Conservation (phyloP, 208 protist species). For the Trypanosoma vivax region DNA sequence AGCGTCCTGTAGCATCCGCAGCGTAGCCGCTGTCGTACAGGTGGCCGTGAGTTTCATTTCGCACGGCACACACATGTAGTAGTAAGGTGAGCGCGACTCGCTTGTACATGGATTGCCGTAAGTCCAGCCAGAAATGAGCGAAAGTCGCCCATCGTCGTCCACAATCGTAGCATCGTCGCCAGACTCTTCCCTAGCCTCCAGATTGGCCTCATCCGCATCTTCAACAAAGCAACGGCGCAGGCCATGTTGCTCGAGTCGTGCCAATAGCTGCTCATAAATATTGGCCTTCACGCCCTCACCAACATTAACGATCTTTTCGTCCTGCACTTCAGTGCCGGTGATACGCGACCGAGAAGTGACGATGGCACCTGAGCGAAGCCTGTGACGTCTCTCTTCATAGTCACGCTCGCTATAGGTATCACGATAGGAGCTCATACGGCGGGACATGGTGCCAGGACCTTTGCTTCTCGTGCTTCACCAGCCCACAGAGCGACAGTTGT, state of each 20-base stretch:
- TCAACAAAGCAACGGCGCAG: constrained; percentile 46
- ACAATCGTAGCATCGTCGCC: neutral
- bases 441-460: neutral
- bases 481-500: too few relatives aligned
- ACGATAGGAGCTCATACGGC: neutral
- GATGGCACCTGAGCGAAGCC: constrained; percentile 48
- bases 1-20: constrained; percentile 64
- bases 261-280: constrained; percentile 55
- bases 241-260: constrained; percentile 79
- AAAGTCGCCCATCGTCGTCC: neutral
- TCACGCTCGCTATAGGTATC: neutral
- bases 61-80: constrained; percentile 83
- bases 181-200: neutral
- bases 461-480: neutral
- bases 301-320: constrained; percentile 51
- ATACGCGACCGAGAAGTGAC: constrained; percentile 48
- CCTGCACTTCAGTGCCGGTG: constrained; percentile 15
- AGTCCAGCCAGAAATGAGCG: neutral
- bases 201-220: constrained; percentile 26
- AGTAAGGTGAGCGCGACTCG: constrained; percentile 52
- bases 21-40: constrained; percentile 25
- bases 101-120: too few relatives aligned
- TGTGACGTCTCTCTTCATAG: constrained; percentile 7
- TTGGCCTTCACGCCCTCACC: constrained; percentile 47
- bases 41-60: constrained; percentile 55